Conservation (phyloP, 345 rosid genomes). For the Pistacia atlantica region DNA sequence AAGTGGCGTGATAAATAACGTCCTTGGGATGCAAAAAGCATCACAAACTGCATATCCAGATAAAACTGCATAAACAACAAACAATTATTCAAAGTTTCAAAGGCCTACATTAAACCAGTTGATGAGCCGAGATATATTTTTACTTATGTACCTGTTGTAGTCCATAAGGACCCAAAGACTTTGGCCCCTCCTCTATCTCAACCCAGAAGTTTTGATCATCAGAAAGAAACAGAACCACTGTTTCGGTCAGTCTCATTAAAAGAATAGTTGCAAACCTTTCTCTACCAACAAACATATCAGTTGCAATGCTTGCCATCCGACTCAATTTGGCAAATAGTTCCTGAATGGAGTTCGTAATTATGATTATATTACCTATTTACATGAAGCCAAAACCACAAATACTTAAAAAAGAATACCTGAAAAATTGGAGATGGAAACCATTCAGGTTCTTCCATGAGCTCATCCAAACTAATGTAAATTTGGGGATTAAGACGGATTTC, state of each 20-base stretch:
- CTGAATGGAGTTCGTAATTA: conserved; percentile 32
- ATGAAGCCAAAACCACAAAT: too few species aligned
- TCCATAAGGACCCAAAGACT: conserved; percentile 77
- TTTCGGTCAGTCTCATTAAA: conserved; percentile 85
- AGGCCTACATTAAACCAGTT: background rate
- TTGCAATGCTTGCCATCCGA: conserved; percentile 56
- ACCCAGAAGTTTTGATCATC: conserved; percentile 92
- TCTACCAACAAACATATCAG: conserved; percentile 81
- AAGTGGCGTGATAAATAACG: conserved; percentile 81
- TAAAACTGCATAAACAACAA: conserved; percentile 59
- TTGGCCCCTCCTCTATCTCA: conserved; percentile 70
- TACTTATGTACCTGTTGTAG: conserved; percentile 65
- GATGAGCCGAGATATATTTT: background rate
- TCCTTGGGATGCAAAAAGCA: conserved; percentile 87
- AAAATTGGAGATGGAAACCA: conserved; percentile 86
- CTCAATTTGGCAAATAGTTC: conserved; percentile 72
- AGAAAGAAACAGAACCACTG: conserved; percentile 91
- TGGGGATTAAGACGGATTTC: conserved; percentile 62
- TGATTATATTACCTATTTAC: too few species aligned
- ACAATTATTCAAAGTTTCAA: conserved; percentile 1
- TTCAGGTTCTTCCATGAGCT: conserved; percentile 63
- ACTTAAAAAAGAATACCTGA: conserved; percentile 42
- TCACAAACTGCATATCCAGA: conserved; percentile 90
- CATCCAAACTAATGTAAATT: conserved; percentile 64
- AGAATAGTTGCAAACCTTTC: conserved; percentile 88